These are phyloP conservation scores for Rhexocercosporidium sp. DNA, from an alignment of 2,329 filamentous ascomycete genomes.

Conservation along the genomic window DNA sequence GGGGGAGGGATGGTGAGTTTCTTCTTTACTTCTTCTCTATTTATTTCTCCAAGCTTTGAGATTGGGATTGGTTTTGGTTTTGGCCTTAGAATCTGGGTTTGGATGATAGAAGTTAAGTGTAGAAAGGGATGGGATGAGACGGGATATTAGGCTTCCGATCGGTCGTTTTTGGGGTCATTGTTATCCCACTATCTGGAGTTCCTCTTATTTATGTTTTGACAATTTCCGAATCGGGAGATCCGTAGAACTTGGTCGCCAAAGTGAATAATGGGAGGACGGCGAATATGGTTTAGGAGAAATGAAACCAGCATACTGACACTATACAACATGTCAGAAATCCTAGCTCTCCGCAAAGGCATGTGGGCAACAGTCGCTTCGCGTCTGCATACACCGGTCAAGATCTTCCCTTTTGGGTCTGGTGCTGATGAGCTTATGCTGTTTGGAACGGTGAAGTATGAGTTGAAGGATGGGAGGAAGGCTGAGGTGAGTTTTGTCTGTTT, in stretches of 20 bases:
- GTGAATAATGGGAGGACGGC: no score
- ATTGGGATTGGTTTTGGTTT: not conserved
- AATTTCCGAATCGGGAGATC: no score
- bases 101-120: not conserved
- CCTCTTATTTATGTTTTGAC: no score
- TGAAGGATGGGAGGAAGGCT: conserved; percentile 52
- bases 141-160: no score
- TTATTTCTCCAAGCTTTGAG: not conserved
- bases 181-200: no score
- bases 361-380: conserved; percentile 57
- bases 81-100: not conserved
- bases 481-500: conserved; percentile 26
- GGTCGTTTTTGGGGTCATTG: no score
- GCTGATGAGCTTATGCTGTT: conserved; percentile 58
- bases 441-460: conserved; percentile 56
- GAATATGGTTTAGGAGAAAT: no score
- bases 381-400: conserved; percentile 51
- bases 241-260: no score
- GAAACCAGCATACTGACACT: not conserved
- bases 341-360: conserved; percentile 54
- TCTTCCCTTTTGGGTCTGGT: conserved; percentile 54
- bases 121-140: no score
- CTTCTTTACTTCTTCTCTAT: not conserved
- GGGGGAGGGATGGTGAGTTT: conserved; percentile 50
- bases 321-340: conserved; percentile 49